These are phyloP conservation scores for Pleomassaria siparia DNA, from an alignment of 2,329 filamentous ascomycete genomes.

Conservation along the genomic window DNA sequence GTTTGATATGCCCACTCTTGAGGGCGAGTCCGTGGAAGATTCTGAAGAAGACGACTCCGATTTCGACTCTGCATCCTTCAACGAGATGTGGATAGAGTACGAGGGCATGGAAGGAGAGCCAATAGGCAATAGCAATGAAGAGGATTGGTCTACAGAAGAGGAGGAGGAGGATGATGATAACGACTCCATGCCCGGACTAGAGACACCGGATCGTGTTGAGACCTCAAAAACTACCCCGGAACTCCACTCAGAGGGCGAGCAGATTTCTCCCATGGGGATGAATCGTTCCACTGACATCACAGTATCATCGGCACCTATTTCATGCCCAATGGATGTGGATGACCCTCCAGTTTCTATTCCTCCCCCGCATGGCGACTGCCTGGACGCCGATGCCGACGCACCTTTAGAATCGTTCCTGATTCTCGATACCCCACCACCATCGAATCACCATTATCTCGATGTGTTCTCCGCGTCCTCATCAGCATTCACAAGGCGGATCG, in stretches of 20 bases:
- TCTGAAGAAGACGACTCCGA: constrained; percentile 36
- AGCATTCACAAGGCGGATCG: constrained; percentile 52
- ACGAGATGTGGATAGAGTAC: constrained; percentile 43
- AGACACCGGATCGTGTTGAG: constrained; percentile 19
- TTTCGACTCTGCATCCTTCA: constrained; percentile 36
- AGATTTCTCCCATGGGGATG: constrained; percentile 4
- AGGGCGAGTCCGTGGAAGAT: constrained; percentile 33
- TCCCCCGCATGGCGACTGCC: constrained; percentile 3
- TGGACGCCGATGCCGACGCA: constrained; percentile 9
- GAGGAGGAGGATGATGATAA: constrained; percentile 41
- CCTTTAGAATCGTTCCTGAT: constrained; percentile 37
- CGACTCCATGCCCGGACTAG: constrained; percentile 36
- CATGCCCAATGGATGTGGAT: constrained; percentile 6
- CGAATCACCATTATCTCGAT: constrained; percentile 44
- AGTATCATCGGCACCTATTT: neutral
- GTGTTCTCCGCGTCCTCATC: constrained; percentile 44
- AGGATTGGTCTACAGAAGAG: constrained; percentile 42
- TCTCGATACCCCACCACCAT: constrained; percentile 37
- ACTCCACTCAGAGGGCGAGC: constrained; percentile 28
- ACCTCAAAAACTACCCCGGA: constrained; percentile 42
- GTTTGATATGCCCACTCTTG: constrained; percentile 24
- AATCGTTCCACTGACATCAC: neutral
- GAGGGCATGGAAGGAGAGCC: constrained; percentile 39
- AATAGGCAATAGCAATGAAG: constrained; percentile 30
- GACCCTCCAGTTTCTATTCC: constrained; percentile 5